phyloP scores from a whole-genome alignment of 2,329 filamentous ascomycete species.

The Fusarium tanahbumbuense region DNA sequence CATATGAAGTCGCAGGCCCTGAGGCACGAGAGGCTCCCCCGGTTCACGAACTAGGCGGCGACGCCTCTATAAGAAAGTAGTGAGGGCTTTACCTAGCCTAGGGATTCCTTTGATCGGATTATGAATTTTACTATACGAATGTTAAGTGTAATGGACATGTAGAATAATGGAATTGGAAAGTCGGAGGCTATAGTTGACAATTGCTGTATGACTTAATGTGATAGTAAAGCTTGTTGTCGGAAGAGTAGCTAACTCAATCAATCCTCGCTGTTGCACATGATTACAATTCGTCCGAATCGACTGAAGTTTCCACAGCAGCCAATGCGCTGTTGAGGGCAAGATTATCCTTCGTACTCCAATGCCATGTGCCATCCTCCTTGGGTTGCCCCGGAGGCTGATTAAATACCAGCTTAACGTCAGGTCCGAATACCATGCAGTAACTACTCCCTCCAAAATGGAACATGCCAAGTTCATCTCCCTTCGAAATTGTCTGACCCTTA shows the following conservation, averaged over 20 bases:
- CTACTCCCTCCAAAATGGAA: constrained; percentile 15
- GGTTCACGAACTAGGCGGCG: neutral
- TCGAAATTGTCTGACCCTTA: accelerated
- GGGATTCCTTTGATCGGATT: too few species aligned
- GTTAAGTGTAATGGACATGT: too few species aligned
- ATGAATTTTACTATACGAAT: too few species aligned
- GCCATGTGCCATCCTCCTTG: neutral
- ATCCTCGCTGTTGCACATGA: too few species aligned
- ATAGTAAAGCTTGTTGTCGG: too few species aligned
- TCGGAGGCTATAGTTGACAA: too few species aligned
- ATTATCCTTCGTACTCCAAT: neutral
- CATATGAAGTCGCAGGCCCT: constrained; percentile 1
- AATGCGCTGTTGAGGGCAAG: neutral
- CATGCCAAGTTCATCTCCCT: constrained; percentile 15
- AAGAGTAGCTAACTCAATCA: too few species aligned
- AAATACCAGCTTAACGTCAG: neutral
- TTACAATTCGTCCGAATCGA: too few species aligned
- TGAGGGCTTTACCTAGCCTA: too few species aligned
- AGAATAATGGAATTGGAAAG: too few species aligned
- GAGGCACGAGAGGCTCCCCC: neutral
- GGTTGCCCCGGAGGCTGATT: neutral
- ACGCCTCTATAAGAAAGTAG: neutral
- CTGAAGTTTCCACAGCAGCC: neutral
- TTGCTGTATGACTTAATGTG: too few species aligned
- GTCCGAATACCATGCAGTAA: constrained; percentile 5